Conservation (phyloP, 176 grass and related monocot genomes). For the Coix lacrymajobi region DNA sequence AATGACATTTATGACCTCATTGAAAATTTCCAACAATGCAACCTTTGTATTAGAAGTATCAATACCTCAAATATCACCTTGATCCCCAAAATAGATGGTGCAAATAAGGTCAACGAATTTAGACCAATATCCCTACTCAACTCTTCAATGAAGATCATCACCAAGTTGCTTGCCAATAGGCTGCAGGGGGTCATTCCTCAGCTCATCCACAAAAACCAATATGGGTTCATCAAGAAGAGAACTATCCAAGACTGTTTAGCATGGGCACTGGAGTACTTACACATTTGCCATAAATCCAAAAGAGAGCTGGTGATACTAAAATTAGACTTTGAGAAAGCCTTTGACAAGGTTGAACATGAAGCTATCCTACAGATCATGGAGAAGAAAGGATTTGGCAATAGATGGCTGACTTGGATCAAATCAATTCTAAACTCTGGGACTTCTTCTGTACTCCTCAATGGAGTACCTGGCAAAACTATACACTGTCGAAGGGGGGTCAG, state of each 20-base stretch:
- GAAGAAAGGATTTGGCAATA: neutral
- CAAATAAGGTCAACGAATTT: accelerated
- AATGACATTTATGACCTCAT: neutral
- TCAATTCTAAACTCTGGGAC: accelerated
- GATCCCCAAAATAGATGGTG: accelerated
- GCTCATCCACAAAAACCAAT: neutral
- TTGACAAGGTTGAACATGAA: neutral
- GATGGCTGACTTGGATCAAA: neutral
- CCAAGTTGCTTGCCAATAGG: neutral
- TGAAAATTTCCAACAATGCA: accelerated
- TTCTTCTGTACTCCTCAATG: neutral
- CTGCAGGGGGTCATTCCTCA: accelerated
- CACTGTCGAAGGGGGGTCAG: neutral
- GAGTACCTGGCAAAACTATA: neutral
- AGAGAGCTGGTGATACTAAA: neutral
- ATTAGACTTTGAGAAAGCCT: neutral
- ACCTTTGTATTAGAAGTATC: accelerated
- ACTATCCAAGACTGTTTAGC: neutral
- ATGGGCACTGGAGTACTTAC: neutral
- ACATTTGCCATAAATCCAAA: neutral
- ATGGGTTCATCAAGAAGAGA: neutral
- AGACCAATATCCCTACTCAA: neutral
- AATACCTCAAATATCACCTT: neutral
- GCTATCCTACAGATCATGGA: neutral
- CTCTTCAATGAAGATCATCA: accelerated